Evolutionary conservation across 768 basidiomycete species (phyloP).

Genomic region (Melanogaster broomeanus): DNA sequence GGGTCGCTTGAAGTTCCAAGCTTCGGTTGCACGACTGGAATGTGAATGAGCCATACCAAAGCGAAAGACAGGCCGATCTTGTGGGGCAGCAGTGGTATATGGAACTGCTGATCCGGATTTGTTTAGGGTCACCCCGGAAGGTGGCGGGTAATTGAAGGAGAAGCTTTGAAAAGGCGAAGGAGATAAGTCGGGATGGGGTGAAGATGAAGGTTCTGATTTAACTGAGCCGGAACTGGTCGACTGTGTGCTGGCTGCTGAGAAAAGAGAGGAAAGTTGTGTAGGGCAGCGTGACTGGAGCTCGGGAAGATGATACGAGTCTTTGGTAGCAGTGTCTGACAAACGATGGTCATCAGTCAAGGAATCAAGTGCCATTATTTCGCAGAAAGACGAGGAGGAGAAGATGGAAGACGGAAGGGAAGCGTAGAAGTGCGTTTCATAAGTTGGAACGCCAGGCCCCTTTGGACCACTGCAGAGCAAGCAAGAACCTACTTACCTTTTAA

Average conservation of each 20-base stretch:
- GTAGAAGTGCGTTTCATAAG: background rate
- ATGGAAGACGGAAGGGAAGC: background rate
- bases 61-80: conserved; percentile 17
- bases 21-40: conserved; percentile 9
- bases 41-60: conserved; percentile 28
- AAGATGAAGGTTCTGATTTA: conserved; percentile 30
- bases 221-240: conserved; percentile 18
- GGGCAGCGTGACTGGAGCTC: background rate
- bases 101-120: background rate
- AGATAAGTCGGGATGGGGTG: conserved; percentile 21
- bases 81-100: background rate
- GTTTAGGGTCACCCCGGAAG: background rate
- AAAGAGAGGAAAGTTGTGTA: conserved; percentile 1
- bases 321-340: conserved; percentile 10
- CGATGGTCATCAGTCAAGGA: conserved; percentile 18
- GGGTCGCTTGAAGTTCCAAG: conserved; percentile 25
- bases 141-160: conserved; percentile 22
- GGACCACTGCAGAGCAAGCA: no score
- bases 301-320: background rate
- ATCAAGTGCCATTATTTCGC: conserved; percentile 20
- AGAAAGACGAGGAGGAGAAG: background rate
- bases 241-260: background rate
- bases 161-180: conserved; percentile 22
- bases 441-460: no score
- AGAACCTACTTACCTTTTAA: no score